Evolutionary conservation across 2,329 filamentous ascomycete genomes (phyloP).

Genomic region (Tolypocladium endophyticum): DNA sequence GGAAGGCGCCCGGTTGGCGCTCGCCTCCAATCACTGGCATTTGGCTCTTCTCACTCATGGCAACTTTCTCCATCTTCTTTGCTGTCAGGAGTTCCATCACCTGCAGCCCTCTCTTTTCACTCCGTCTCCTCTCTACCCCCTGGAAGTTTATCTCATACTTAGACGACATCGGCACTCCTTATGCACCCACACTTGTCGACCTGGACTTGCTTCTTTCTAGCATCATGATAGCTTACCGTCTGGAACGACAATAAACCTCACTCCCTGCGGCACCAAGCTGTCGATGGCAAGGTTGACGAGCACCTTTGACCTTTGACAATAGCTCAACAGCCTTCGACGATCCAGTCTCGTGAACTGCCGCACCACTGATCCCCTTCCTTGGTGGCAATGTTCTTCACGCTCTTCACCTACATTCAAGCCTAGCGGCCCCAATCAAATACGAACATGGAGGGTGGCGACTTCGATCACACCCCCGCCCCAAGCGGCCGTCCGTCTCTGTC

Average conservation of each 20-base stretch:
- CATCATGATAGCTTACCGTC: not conserved
- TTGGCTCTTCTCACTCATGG: not conserved
- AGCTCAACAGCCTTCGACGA: not conserved
- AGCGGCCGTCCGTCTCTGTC: conserved; percentile 18
- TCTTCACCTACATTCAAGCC: conserved; percentile 11
- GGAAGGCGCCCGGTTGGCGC: not conserved
- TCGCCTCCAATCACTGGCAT: not conserved
- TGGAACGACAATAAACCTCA: not conserved
- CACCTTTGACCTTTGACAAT: not conserved
- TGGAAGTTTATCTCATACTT: not conserved
- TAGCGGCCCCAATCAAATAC: conserved; percentile 7
- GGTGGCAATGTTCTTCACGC: conserved; percentile 7
- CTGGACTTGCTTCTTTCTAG: not conserved
- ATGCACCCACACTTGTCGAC: not conserved
- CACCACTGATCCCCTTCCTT: not conserved
- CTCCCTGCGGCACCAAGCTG: too few relatives aligned
- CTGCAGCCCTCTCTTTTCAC: not conserved
- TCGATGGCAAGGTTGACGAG: not conserved
- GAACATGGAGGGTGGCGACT: conserved; percentile 13
- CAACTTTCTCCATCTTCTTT: not conserved
- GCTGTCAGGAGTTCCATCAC: not conserved
- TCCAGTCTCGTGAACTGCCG: not conserved
- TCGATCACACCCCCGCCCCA: conserved; percentile 22
- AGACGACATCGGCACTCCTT: not conserved
- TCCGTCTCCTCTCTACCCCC: not conserved